Conservation (phyloP, 139 green algal species). For the Chlorella sp. region DNA sequence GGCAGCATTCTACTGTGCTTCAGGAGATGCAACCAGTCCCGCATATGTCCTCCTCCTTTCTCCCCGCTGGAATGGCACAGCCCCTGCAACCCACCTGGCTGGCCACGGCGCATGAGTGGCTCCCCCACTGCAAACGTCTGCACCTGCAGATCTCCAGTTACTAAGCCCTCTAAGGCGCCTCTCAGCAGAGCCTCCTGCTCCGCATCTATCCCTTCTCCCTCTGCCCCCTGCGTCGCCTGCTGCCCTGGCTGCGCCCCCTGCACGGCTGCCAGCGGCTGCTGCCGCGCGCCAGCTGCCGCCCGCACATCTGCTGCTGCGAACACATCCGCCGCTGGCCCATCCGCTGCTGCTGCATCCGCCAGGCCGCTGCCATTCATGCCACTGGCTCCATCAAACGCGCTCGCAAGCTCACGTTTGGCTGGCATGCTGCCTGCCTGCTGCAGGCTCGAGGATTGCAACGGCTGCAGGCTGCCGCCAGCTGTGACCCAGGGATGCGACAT, state of each 20-base stretch:
- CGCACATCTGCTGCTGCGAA: neutral
- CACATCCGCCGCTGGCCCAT: neutral
- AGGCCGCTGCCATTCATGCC: neutral
- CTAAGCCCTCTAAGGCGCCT: neutral
- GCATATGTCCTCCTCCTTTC: no score
- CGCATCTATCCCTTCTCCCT: neutral
- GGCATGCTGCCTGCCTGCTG: neutral
- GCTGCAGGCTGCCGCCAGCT: slow-evolving; percentile 35
- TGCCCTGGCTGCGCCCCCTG: neutral
- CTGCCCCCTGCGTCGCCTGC: neutral
- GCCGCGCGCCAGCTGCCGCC: neutral
- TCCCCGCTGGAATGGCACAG: no score
- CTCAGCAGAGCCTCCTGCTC: neutral
- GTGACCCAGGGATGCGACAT: slow-evolving; percentile 84
- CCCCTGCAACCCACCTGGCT: slow-evolving; percentile 2
- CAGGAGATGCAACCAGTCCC: no score
- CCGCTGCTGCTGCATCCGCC: neutral
- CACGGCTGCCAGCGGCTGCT: neutral
- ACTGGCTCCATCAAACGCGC: neutral
- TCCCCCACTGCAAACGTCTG: slow-evolving; percentile 4
- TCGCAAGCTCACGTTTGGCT: neutral
- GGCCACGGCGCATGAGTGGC: neutral
- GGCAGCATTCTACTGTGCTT: no score
- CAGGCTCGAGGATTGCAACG: slow-evolving; percentile 20
- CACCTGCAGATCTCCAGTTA: neutral